These are phyloP conservation scores for Colletotrichum sp. DNA, from an alignment of 2,329 filamentous ascomycete genomes.

Conservation along the genomic window DNA sequence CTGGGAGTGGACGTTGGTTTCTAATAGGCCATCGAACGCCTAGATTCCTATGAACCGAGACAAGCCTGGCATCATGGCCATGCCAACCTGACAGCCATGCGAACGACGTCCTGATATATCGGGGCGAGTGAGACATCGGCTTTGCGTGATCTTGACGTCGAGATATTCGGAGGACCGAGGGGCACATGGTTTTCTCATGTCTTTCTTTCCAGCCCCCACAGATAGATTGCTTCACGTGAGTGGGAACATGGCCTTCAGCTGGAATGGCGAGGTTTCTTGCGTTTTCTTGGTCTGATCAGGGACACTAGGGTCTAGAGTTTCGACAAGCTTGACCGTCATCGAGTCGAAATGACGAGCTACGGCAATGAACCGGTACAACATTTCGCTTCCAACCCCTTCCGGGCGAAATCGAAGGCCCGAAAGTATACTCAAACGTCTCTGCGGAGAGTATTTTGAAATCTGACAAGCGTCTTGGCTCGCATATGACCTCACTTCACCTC, in stretches of 20 bases:
- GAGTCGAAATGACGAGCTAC: background rate
- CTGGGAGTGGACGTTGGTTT: background rate
- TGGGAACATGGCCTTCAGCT: background rate
- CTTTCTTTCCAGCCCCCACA: background rate
- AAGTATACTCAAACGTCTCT: background rate
- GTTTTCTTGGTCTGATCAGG: background rate
- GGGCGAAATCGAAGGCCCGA: background rate
- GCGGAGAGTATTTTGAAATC: background rate
- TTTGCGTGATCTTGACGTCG: background rate
- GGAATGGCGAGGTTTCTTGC: background rate
- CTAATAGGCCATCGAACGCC: background rate
- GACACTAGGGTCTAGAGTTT: background rate
- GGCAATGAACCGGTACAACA: background rate
- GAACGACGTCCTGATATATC: background rate
- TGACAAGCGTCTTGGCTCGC: background rate
- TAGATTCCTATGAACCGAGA: background rate
- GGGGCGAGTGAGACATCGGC: background rate
- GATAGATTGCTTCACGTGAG: background rate
- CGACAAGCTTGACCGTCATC: background rate
- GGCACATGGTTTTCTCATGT: background rate
- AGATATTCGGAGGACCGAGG: background rate
- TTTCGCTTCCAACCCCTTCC: accelerated
- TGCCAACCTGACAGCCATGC: background rate
- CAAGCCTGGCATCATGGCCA: background rate
- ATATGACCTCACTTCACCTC: background rate